Percentiles rank a stretch among this genome's conserved stretches.
Evolutionary conservation across 345 rosid species (phyloP).

Genomic region (Ailanthus altissimus): DNA sequence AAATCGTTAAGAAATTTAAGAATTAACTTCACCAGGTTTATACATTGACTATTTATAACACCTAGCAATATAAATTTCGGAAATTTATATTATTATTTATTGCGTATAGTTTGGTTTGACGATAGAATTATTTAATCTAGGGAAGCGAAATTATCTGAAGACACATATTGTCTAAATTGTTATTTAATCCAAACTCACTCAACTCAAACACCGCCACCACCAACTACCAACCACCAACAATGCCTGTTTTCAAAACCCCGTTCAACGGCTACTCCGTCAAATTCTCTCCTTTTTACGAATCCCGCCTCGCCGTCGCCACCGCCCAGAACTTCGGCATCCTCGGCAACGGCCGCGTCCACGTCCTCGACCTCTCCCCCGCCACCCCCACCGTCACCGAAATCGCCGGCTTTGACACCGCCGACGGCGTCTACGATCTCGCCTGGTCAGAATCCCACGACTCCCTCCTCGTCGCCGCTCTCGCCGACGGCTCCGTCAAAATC

Average conservation of each 20-base stretch:
- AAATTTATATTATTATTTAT: no score
- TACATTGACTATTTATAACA: no score
- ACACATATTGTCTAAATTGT: no score
- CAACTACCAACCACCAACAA: conserved; percentile 13
- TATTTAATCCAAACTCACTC: neutral
- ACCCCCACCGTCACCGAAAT: conserved; percentile 55
- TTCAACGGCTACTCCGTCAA: conserved; percentile 89
- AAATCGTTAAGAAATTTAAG: no score
- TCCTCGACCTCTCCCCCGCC: conserved; percentile 70
- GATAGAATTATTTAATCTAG: no score
- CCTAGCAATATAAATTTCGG: no score
- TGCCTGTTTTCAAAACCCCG: conserved; percentile 81
- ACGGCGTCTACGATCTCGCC: conserved; percentile 79
- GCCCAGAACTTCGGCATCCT: conserved; percentile 94
- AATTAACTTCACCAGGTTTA: no score
- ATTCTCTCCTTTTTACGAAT: conserved; percentile 88
- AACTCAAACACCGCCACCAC: neutral
- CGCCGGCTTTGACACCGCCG: conserved; percentile 75
- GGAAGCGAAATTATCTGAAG: neutral
- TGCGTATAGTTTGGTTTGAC: no score
- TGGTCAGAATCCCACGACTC: conserved; percentile 99
- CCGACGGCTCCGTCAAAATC: conserved; percentile 88
- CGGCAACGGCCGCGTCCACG: conserved; percentile 90
- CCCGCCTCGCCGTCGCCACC: conserved; percentile 86
- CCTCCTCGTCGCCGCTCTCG: conserved; percentile 71